phyloP scores from a whole-genome alignment of 176 grass and related monocot species.

The Triticum dicoccoides region DNA sequence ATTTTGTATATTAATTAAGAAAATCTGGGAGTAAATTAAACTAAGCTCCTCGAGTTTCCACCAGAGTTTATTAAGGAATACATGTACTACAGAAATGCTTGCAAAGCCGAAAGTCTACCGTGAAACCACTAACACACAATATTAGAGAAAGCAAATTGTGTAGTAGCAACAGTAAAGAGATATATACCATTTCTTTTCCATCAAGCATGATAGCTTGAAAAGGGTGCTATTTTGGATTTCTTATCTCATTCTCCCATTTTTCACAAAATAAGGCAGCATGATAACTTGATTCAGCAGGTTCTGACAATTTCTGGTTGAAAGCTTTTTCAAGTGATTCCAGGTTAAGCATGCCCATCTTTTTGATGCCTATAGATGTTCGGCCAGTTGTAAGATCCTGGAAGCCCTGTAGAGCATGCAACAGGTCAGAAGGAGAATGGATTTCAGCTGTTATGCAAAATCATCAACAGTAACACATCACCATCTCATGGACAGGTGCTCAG shows the following conservation, averaged over 20 bases:
- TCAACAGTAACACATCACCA: no score
- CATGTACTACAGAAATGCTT: neutral
- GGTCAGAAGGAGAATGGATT: no score
- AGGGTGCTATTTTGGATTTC: slow-evolving; percentile 47
- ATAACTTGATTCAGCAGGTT: no score
- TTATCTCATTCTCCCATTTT: slow-evolving; percentile 54
- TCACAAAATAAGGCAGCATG: slow-evolving; percentile 13
- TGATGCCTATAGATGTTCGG: no score
- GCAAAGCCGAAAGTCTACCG: neutral
- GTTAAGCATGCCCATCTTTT: no score
- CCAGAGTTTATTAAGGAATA: neutral
- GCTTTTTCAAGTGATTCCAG: no score
- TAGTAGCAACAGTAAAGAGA: neutral
- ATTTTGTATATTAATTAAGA: no score
- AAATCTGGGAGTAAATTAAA: neutral
- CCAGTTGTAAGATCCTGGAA: no score
- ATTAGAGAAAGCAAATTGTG: neutral
- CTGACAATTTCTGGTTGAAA: no score
- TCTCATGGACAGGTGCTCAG: no score
- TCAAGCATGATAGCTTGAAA: slow-evolving; percentile 35
- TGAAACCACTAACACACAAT: neutral
- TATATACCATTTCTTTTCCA: slow-evolving; percentile 24
- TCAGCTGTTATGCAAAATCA: no score
- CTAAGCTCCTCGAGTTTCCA: neutral
- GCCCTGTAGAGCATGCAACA: no score